Evolutionary conservation across 1,139 yeast species (phyloP).

Genomic region (Meyerozyma carpophila): DNA sequence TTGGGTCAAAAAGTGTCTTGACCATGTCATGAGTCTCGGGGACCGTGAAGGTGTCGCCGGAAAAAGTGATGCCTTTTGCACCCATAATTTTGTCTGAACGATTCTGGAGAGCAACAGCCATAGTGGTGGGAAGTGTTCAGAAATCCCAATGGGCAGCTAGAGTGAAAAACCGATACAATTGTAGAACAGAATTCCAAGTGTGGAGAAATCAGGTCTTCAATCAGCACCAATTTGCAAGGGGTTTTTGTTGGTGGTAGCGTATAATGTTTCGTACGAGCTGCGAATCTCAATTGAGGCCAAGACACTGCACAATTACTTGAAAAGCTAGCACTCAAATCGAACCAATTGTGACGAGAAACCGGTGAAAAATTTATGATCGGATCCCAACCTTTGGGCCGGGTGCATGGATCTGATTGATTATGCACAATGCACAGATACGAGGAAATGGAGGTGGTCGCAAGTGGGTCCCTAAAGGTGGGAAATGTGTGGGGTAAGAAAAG

Average conservation of each 20-base stretch:
- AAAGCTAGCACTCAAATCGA: too few relatives aligned
- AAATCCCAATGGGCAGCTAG: too few relatives aligned
- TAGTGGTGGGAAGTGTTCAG: not conserved
- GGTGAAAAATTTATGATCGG: not conserved
- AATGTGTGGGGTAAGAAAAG: not conserved
- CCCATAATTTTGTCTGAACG: not conserved
- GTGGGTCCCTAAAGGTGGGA: not conserved
- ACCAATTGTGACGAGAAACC: not conserved
- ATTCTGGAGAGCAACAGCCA: not conserved
- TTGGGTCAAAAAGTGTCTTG: conserved; percentile 74
- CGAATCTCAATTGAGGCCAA: too few relatives aligned
- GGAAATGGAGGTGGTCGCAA: not conserved
- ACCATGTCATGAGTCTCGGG: conserved; percentile 89
- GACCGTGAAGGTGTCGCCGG: conserved; percentile 51
- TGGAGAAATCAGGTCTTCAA: too few relatives aligned
- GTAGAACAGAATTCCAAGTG: too few relatives aligned
- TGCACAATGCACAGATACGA: not conserved
- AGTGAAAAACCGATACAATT: too few relatives aligned
- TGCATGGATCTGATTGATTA: conserved; percentile 1
- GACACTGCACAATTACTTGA: too few relatives aligned
- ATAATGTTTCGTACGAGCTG: too few relatives aligned
- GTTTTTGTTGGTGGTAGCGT: too few relatives aligned
- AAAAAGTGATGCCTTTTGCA: conserved; percentile 44
- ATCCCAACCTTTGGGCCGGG: not conserved
- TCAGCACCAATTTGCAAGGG: too few relatives aligned